A percentile compares a stretch with the other conserved stretches of the same genome.
Evolutionary conservation across 768 basidiomycete genomes (phyloP).

Genomic region (Tephrocybe rancida): DNA sequence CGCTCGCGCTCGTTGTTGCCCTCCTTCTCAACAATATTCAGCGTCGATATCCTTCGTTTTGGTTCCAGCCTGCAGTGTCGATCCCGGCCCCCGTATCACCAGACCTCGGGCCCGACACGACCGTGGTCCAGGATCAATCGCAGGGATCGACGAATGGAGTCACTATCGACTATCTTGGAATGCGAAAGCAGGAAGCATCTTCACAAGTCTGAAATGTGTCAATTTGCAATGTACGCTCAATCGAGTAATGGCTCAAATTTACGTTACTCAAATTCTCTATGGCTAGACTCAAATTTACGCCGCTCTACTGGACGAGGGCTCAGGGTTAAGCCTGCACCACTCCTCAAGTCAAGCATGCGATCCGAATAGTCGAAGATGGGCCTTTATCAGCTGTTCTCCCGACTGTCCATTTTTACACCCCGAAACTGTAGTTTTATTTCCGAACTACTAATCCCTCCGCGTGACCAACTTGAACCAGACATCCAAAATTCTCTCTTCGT

Average conservation of each 20-base stretch:
- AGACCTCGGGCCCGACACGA: conserved; percentile 12
- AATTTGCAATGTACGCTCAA: background rate
- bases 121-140: background rate
- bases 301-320: too few relatives aligned
- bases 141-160: background rate
- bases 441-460: too few relatives aligned
- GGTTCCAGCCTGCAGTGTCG: conserved; percentile 35
- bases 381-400: too few relatives aligned
- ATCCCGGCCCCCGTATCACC: conserved; percentile 18
- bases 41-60: conserved; percentile 50
- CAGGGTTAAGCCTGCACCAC: too few relatives aligned
- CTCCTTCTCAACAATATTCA: conserved; percentile 54
- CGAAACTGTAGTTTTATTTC: too few relatives aligned
- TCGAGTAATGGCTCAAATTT: background rate
- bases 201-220: conserved; percentile 4
- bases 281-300: background rate
- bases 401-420: too few relatives aligned
- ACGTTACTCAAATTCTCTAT: background rate
- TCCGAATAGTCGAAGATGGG: too few relatives aligned
- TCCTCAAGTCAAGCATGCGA: too few relatives aligned
- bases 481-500: too few relatives aligned
- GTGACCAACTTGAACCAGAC: too few relatives aligned
- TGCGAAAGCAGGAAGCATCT: conserved; percentile 4
- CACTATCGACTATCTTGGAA: conserved; percentile 4
- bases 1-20: conserved; percentile 44